Evolutionary conservation across 139 green algal genomes (phyloP).

Genomic region (Auxenochlorella pyrenoidosa): DNA sequence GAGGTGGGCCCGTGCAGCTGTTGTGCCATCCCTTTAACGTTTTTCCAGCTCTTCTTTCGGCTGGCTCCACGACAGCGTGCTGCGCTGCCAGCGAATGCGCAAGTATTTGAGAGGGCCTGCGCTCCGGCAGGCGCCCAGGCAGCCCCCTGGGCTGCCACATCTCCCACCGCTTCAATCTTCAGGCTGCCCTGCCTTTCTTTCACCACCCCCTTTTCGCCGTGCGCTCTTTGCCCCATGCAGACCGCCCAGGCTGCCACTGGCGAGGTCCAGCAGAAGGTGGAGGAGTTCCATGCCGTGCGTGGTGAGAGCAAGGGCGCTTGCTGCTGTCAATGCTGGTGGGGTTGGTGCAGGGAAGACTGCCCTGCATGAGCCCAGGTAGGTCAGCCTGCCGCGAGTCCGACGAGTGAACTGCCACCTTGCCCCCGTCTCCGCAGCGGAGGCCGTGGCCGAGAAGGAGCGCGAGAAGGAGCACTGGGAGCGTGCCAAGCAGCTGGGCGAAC

Average conservation of each 20-base stretch:
- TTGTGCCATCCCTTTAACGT: background rate
- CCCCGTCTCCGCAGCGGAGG: background rate
- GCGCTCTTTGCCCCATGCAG: no score
- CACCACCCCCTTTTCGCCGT: no score
- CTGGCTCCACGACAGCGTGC: no score
- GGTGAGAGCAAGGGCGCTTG: background rate
- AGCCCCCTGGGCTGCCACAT: no score
- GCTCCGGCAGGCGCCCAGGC: no score
- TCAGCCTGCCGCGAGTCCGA: no score
- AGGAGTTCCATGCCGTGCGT: slow-evolving; percentile 8
- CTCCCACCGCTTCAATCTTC: no score
- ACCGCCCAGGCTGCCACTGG: background rate
- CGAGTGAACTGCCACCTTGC: background rate
- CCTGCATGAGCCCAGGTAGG: background rate
- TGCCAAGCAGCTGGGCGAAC: slow-evolving; percentile 32
- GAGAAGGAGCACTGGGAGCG: slow-evolving; percentile 36
- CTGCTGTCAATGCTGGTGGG: no score
- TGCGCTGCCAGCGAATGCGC: no score
- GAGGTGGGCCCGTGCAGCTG: background rate
- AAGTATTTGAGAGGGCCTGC: no score
- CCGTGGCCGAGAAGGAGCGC: background rate
- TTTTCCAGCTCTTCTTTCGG: background rate
- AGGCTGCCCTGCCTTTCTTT: no score
- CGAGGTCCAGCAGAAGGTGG: background rate
- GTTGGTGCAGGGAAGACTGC: no score